Percentiles rank a stretch among this genome's conserved stretches.
Evolutionary conservation across 2,329 filamentous ascomycete genomes (phyloP).

Genomic region (Pestalotiopsis sp.): DNA sequence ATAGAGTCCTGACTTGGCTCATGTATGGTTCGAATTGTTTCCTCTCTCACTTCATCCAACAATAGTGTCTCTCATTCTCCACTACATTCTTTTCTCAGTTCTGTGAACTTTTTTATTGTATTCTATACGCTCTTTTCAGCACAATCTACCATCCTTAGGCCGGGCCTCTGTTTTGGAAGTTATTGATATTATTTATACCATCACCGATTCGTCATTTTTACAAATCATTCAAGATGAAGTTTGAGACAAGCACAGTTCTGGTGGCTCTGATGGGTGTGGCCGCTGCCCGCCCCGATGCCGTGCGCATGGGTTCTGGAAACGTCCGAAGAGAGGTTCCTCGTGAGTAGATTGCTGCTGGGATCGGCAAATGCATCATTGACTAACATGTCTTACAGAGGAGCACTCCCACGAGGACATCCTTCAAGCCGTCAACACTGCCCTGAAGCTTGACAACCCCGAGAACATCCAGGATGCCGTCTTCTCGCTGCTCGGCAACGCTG

Average conservation of each 20-base stretch:
- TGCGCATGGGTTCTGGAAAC: constrained; percentile 16
- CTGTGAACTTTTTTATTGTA: constrained; percentile 31
- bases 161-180: constrained; percentile 27
- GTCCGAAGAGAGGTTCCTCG: constrained; percentile 35
- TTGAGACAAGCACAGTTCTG: constrained; percentile 31
- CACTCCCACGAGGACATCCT: constrained; percentile 36
- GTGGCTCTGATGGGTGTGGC: constrained; percentile 33
- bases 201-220: not conserved
- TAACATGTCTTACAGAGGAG: constrained; percentile 27
- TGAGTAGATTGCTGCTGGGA: constrained; percentile 20
- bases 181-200: constrained; percentile 4
- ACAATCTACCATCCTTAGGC: constrained; percentile 27
- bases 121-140: constrained; percentile 28
- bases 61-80: constrained; percentile 29
- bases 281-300: constrained; percentile 33
- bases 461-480: constrained; percentile 34
- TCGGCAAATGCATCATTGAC: constrained; percentile 14
- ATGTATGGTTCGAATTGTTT: not conserved
- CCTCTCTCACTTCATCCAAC: constrained; percentile 27
- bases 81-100: constrained; percentile 34
- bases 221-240: constrained; percentile 33
- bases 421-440: constrained; percentile 27
- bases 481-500: constrained; percentile 45
- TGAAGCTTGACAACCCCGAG: constrained; percentile 35
- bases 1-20: constrained; percentile 7